Evolutionary conservation across 176 grass and related monocot genomes (phyloP), one percentile per base, ranked within the genome.

Genomic region (Rhipidocladum racemiflorum): DNA sequence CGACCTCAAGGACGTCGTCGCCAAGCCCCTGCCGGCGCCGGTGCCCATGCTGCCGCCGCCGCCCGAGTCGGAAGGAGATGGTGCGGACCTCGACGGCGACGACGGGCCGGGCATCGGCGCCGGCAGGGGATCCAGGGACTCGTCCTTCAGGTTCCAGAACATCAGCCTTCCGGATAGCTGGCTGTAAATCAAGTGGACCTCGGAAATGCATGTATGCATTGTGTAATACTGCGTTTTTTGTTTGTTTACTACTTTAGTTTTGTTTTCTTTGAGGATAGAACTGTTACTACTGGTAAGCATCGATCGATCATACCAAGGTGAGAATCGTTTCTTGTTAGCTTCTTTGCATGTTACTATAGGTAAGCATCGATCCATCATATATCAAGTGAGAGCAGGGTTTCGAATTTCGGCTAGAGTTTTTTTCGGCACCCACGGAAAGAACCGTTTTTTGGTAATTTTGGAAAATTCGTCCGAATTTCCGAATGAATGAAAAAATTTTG

Each of bases 111-210:
- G 23, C 49, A 16, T 85, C 36, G 43, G 29, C 5, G 16, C 43
- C 25, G 13, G 60, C 29, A 83, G 72, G 21, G 81, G 76, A 20
- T 72, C 90, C 6, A 90, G 82, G 6, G 94, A 91, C 18, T 77
- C 77, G 35, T 97, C 91, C 6, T 97, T 97, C 51, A 80, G 84
- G 84, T 97, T 97, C 54, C 91, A 93, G 81, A 87, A 93, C 88
- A 93, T 97, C 86, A 83, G 53, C 61, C 88, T 97, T n/a, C 94
- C 94, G 1, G 84, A 83, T 68, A 93, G 91, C 85, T 97, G 94
- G 91, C 64, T 93, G 62, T 97, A 79, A 94, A 44, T 25, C 35
- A 30, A 28, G n/a, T 12, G 4, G 15, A 9, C 7, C 4, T 44
- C 21, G 25, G 21, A 68, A 15, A 15, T 24, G 20, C 28, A 72